Conservation (phyloP, 2,329 filamentous ascomycete genomes). For the Trichothecium roseum region DNA sequence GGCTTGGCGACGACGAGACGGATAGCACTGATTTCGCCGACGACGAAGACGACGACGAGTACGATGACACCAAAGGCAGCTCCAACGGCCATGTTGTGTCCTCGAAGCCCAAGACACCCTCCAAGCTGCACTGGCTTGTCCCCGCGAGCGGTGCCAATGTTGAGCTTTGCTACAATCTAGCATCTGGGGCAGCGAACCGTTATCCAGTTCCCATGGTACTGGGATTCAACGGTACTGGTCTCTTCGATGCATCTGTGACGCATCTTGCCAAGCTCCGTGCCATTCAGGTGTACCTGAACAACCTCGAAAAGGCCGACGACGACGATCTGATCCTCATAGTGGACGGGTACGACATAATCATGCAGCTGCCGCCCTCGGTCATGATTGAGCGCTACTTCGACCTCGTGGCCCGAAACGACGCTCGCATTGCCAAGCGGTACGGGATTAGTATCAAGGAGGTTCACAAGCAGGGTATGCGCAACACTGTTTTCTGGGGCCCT, state of each 20-base stretch:
- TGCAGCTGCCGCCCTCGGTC: constrained; percentile 54
- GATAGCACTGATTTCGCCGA: too few species aligned
- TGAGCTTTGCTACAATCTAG: constrained; percentile 26
- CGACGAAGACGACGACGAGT: too few species aligned
- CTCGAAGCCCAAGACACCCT: constrained; percentile 9
- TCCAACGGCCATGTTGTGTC: too few species aligned
- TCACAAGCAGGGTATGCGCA: constrained; percentile 18
- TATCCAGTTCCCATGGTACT: constrained; percentile 26
- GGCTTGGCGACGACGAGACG: too few species aligned
- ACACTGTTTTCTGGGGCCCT: constrained; percentile 31
- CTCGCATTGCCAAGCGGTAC: constrained; percentile 37
- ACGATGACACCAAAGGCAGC: too few species aligned
- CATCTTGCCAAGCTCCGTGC: constrained; percentile 29
- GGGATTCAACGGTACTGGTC: constrained; percentile 24
- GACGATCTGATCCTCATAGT: constrained; percentile 54
- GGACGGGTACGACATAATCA: constrained; percentile 54
- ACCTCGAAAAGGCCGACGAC: constrained; percentile 20
- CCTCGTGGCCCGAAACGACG: constrained; percentile 41
- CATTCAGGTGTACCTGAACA: constrained; percentile 22
- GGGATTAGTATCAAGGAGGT: constrained; percentile 23
- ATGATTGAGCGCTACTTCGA: constrained; percentile 52
- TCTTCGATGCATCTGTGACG: constrained; percentile 21
- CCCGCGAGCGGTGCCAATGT: constrained; percentile 25
- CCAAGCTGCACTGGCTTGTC: constrained; percentile 25
- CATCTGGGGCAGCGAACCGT: constrained; percentile 24